These are phyloP conservation scores for Ophiostoma sp. DNA, from an alignment of 2,329 filamentous ascomycete species.

Conservation along the genomic window DNA sequence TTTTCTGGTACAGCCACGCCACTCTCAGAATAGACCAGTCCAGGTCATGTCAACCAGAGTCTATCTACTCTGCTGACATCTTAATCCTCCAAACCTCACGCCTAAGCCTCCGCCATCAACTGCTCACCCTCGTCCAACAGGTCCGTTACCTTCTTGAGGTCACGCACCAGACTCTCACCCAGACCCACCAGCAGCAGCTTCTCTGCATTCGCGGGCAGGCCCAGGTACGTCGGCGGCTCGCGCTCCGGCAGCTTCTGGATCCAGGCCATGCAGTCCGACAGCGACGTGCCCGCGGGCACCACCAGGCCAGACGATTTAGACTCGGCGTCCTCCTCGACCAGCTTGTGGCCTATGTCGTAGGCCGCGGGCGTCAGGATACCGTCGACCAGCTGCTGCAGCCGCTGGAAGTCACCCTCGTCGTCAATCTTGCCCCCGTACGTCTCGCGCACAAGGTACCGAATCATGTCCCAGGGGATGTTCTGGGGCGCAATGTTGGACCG, in stretches of 20 bases:
- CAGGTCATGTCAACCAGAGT: neutral
- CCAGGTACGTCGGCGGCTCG: slow-evolving; percentile 93
- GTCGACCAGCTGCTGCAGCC: slow-evolving; percentile 71
- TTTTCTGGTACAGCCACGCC: slow-evolving; percentile 2
- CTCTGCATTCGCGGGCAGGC: slow-evolving; percentile 92
- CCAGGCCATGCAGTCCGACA: slow-evolving; percentile 88
- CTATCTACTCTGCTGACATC: neutral
- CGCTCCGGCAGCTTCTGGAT: slow-evolving; percentile 89
- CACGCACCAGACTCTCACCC: slow-evolving; percentile 78
- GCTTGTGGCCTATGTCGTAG: slow-evolving; percentile 88
- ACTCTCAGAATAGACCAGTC: neutral
- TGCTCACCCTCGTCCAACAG: slow-evolving; percentile 93
- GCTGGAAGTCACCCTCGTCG: slow-evolving; percentile 77
- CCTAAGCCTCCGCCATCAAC: slow-evolving; percentile 42
- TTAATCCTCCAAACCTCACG: neutral
- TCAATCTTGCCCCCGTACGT: slow-evolving; percentile 99
- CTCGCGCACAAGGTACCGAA: slow-evolving; percentile 84
- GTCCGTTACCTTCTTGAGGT: slow-evolving; percentile 80
- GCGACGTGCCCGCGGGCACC: slow-evolving; percentile 76
- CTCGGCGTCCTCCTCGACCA: slow-evolving; percentile 60
- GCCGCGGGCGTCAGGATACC: slow-evolving; percentile 81
- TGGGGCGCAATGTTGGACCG: slow-evolving; percentile 90
- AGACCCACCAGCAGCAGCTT: slow-evolving; percentile 89
- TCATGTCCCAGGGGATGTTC: slow-evolving; percentile 96
- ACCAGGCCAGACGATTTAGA: slow-evolving; percentile 64